phyloP scores from a whole-genome alignment of 805 yeast species.

The Kockiozyma suomiensis region DNA sequence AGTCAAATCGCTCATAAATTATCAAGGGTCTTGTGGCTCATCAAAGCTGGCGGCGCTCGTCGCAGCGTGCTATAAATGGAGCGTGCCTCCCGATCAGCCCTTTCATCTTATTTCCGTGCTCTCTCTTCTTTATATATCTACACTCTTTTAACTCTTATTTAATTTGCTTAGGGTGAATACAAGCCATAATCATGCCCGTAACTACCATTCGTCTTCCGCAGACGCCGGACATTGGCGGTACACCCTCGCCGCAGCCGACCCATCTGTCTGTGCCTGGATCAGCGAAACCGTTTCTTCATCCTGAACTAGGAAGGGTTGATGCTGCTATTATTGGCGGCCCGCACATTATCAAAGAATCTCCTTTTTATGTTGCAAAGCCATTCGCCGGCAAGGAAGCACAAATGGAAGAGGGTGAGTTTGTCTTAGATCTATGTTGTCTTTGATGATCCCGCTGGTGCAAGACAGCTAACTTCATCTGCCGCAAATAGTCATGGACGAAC shows the following conservation, averaged over 20 bases:
- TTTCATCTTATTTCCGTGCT: not conserved
- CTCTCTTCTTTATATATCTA: not conserved
- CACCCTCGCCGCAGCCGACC: conserved; percentile 30
- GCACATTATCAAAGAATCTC: conserved; percentile 17
- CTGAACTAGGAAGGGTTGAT: not conserved
- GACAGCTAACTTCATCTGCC: not conserved
- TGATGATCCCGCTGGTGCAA: not conserved
- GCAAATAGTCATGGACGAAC: conserved; percentile 66
- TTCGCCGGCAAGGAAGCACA: conserved; percentile 83
- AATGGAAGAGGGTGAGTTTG: conserved; percentile 52
- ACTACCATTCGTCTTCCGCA: not conserved
- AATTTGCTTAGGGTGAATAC: not conserved
- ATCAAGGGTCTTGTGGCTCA: not conserved
- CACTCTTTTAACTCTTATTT: not conserved
- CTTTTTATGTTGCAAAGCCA: conserved; percentile 63
- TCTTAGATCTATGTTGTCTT: not conserved
- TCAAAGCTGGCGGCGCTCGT: too few relatives aligned
- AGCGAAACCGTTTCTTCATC: not conserved
- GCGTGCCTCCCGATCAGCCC: not conserved
- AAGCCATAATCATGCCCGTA: not conserved
- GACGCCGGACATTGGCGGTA: conserved; percentile 11
- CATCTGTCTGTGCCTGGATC: conserved; percentile 29
- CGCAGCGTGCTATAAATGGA: not conserved
- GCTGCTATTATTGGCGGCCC: conserved; percentile 9
- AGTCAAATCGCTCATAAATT: too few relatives aligned